Evolutionary conservation across 2,329 filamentous ascomycete genomes (phyloP).

Genomic region (Monosporascus sp.): DNA sequence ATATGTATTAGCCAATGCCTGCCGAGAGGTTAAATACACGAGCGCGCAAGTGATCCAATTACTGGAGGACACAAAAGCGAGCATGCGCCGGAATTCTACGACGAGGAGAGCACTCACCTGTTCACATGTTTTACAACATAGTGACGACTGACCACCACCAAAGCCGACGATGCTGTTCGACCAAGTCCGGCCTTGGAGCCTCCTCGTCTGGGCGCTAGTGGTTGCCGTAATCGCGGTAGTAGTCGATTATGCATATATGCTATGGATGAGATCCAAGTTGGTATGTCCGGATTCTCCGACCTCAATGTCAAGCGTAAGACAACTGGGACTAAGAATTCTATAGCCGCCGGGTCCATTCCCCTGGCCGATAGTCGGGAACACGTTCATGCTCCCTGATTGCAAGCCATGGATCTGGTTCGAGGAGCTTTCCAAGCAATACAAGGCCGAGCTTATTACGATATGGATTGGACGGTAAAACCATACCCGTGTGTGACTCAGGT

Average conservation of each 20-base stretch:
- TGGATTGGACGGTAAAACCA: constrained; percentile 45
- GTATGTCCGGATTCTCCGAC: constrained; percentile 19
- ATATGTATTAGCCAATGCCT: constrained; percentile 14
- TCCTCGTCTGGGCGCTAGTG: constrained; percentile 11
- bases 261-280: constrained; percentile 44
- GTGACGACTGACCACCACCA: not conserved
- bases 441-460: constrained; percentile 47
- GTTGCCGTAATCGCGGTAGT: constrained; percentile 23
- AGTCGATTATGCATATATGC: constrained; percentile 43
- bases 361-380: constrained; percentile 50
- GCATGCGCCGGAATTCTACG: not conserved
- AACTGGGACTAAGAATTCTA: constrained; percentile 5
- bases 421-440: constrained; percentile 42
- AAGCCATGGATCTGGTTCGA: constrained; percentile 57
- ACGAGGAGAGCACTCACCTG: not conserved
- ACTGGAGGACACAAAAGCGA: not conserved
- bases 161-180: constrained; percentile 16
- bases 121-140: not conserved
- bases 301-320: not conserved
- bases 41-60: not conserved
- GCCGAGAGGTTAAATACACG: constrained; percentile 9
- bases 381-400: constrained; percentile 45
- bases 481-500: not conserved
- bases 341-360: constrained; percentile 51
- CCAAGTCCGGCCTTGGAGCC: constrained; percentile 15